Evolutionary conservation across 163 green algal species (phyloP).

Genomic region (Trebouxia gelatinosa): DNA sequence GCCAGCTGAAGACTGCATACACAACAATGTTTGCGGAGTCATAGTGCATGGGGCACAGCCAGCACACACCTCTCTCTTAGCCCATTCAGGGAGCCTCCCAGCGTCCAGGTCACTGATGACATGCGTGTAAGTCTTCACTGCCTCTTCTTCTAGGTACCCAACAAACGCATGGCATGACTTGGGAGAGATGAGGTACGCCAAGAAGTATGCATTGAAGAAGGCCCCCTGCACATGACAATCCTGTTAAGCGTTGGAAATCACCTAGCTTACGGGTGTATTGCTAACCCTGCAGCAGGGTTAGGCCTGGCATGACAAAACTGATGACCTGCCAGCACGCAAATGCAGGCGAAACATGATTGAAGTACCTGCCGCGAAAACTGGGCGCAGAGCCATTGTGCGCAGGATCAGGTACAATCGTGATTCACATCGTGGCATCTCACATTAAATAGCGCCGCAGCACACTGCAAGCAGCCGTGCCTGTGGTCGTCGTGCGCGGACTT

Average conservation of each 20-base stretch:
- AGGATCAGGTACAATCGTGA: too few species aligned
- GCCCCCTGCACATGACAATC: slow-evolving; percentile 52
- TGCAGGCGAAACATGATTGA: too few species aligned
- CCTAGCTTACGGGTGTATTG: too few species aligned
- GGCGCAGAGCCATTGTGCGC: too few species aligned
- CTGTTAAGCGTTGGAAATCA: too few species aligned
- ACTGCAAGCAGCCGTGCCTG: too few species aligned
- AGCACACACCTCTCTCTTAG: background rate
- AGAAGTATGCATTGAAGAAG: slow-evolving; percentile 86
- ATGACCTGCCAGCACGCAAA: background rate
- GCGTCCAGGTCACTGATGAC: slow-evolving; percentile 55
- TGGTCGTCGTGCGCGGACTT: too few species aligned
- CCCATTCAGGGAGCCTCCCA: slow-evolving; percentile 48
- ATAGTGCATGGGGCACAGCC: background rate
- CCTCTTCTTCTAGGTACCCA: slow-evolving; percentile 88
- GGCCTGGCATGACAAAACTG: background rate
- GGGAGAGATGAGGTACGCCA: slow-evolving; percentile 84
- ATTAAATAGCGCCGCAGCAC: too few species aligned
- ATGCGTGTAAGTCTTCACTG: slow-evolving; percentile 36
- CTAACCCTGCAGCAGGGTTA: background rate
- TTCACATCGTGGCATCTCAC: too few species aligned
- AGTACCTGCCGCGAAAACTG: too few species aligned
- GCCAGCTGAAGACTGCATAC: too few species aligned
- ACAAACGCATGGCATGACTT: slow-evolving; percentile 85
- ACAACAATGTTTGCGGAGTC: background rate